Percentiles rank a stretch among this genome's conserved stretches.
Conservation (phyloP, 371 early-diverging fungal species). For the Mortierella sp. region DNA sequence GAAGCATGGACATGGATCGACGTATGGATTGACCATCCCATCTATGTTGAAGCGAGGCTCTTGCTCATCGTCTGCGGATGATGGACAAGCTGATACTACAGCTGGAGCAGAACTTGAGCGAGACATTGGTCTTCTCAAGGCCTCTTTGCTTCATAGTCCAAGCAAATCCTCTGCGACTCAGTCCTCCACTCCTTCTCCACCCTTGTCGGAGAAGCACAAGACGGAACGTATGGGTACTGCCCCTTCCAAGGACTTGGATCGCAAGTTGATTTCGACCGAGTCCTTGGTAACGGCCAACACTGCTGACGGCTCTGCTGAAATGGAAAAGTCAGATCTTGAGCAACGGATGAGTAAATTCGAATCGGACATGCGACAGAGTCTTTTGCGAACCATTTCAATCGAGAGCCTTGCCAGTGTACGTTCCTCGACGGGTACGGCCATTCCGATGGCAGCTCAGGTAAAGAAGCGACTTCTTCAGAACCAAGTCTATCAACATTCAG, state of each 20-base stretch:
- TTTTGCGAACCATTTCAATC: conserved; percentile 32
- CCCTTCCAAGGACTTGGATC: conserved; percentile 27
- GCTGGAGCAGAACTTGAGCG: conserved; percentile 36
- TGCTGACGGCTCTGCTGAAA: conserved; percentile 5
- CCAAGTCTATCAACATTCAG: conserved; percentile 14
- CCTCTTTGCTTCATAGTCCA: conserved; percentile 15
- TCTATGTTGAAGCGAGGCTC: conserved; percentile 34
- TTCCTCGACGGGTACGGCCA: conserved; percentile 40
- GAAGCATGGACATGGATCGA: conserved; percentile 12
- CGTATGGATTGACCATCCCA: neutral
- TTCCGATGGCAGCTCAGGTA: conserved; percentile 17
- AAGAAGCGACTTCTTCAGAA: neutral
- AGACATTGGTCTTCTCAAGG: conserved; percentile 24
- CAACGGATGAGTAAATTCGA: conserved; percentile 44
- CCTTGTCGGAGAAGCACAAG: conserved; percentile 15
- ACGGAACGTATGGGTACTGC: neutral
- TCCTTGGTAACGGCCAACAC: conserved; percentile 31
- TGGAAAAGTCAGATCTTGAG: conserved; percentile 35
- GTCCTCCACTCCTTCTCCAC: conserved; percentile 25
- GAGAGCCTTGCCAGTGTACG: conserved; percentile 45
- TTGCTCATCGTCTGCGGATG: conserved; percentile 40
- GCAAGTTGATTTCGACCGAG: conserved; percentile 41
- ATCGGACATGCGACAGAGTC: conserved; percentile 44
- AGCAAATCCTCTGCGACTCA: conserved; percentile 11
- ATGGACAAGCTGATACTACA: conserved; percentile 34